These are phyloP conservation scores for Ogataea allantospora DNA, from an alignment of 805 yeast species.

Conservation along the genomic window DNA sequence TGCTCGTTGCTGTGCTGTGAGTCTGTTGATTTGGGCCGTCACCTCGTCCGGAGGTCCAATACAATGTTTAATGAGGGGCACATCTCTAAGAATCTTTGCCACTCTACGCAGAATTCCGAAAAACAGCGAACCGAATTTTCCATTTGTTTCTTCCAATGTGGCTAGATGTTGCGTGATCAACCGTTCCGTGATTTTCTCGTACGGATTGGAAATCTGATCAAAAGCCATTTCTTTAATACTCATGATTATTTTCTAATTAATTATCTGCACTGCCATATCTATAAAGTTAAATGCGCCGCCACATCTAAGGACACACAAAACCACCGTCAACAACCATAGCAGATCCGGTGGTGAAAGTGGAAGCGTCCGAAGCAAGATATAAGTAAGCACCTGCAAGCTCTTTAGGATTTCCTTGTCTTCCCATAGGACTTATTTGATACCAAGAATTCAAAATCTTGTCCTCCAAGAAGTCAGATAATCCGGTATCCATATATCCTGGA, in stretches of 20 bases:
- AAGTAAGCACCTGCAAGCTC: conserved; percentile 54
- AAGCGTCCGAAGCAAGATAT: conserved; percentile 53
- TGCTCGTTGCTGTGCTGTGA: conserved; percentile 43
- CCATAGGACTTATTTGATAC: conserved; percentile 41
- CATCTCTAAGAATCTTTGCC: conserved; percentile 33
- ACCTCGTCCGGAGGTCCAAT: conserved; percentile 40
- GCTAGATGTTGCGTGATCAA: conserved; percentile 14
- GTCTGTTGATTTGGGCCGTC: conserved; percentile 36
- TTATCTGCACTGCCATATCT: conserved; percentile 1
- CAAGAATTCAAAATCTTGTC: conserved; percentile 29
- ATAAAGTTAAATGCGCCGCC: conserved; percentile 5
- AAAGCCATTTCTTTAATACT: conserved; percentile 22
- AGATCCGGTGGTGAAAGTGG: conserved; percentile 49
- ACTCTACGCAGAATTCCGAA: conserved; percentile 10
- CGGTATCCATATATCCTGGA: conserved; percentile 54
- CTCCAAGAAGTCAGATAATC: conserved; percentile 36
- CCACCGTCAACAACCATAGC: conserved; percentile 56
- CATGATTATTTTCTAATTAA: conserved; percentile 11
- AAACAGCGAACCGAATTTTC: conserved; percentile 5
- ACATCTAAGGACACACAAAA: conserved; percentile 29
- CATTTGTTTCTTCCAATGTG: conserved; percentile 6
- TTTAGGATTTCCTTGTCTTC: conserved; percentile 50
- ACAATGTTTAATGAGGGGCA: conserved; percentile 36
- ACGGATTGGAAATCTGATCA: conserved; percentile 28
- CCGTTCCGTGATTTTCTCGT: conserved; percentile 27